Base-by-base conservation (phyloP, 257 asterid species). In the Agastache rugosa region DNA sequence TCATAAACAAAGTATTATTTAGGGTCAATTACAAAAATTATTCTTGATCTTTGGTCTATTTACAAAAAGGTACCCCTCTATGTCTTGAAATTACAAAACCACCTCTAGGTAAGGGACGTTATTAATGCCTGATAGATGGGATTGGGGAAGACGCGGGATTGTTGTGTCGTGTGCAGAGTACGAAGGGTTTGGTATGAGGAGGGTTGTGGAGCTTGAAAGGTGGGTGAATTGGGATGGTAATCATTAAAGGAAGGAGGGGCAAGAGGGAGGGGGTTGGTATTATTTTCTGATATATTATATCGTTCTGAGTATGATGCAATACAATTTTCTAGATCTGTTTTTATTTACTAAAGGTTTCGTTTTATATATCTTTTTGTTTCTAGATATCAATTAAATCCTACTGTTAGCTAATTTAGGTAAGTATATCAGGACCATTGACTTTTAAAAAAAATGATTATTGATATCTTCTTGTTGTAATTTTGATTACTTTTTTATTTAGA, bases 81-180 rank as follows among this genome's bases (percentile, higher is more conserved):
- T 47, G 61, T 47, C 47, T 67, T 67, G 45, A 55, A 55, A 70
- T 70, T 55, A 22, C 55, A 37, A 55, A 37, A 48, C 71, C 54
- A 27, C 73, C 55, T 60, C 16, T 19, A 19, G 16, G 15, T 60
- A 48, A 50, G 54, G 63, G 23, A 63, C n/a, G 31, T 34, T 51
- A 72, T 19, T 56, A 42, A 16, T 19, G 41, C 19, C 22, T 56
- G 16, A 41, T 23, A 42, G 55, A 70, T 58, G 54, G 22, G 23
- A 39, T 55, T n/a, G 23, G 29, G 63, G 23, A 11, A 39, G 44
- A 11, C 47, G 55, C 6, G 11, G 54, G 55, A 55, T 70, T 55
- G 41, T 54, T 56, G 11, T 23, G 6, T 31, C 6, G 5, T 31
- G 37, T 31, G 14, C 1, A 15, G 22, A 17, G 10, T 50, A 3